A percentile compares a stretch with the other conserved stretches of the same genome.
phyloP scores from a whole-genome alignment of 805 yeast genomes.

The Nakazawaea pomicola region DNA sequence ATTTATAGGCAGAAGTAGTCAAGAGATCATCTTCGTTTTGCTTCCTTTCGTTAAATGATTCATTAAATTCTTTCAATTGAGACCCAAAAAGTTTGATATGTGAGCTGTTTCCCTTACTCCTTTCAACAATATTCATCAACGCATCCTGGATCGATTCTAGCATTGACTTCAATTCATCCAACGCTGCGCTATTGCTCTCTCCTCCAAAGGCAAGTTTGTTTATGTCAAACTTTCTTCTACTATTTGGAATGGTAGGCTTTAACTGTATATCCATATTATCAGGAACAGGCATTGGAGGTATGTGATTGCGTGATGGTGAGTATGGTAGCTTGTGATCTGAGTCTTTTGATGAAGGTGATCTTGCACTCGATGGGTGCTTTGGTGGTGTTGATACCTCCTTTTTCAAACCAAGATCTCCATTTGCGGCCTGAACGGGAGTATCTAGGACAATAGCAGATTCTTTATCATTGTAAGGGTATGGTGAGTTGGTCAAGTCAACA shows the following conservation, averaged over 20 bases:
- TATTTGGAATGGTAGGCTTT: constrained; percentile 11
- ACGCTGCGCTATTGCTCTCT: neutral
- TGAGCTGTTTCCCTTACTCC: constrained; percentile 10
- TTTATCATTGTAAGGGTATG: constrained; percentile 1
- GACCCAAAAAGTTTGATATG: constrained; percentile 8
- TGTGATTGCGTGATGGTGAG: constrained; percentile 9
- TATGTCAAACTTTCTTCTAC: constrained; percentile 12
- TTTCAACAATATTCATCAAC: constrained; percentile 11
- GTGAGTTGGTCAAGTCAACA: constrained; percentile 2
- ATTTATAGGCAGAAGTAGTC: constrained; percentile 3
- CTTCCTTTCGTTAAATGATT: constrained; percentile 9
- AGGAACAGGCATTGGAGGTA: constrained; percentile 13
- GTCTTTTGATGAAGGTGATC: neutral
- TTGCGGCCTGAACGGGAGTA: neutral
- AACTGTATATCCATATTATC: constrained; percentile 11
- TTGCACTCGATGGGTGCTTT: neutral
- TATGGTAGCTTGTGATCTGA: constrained; percentile 6
- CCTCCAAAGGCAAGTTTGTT: constrained; percentile 9
- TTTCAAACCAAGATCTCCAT: neutral
- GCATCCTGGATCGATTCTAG: constrained; percentile 12
- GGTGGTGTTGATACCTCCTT: constrained; percentile 2
- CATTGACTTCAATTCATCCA: constrained; percentile 13
- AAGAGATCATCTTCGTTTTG: constrained; percentile 10
- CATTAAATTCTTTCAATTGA: constrained; percentile 11
- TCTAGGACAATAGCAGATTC: constrained; percentile 2